Conservation (phyloP, 768 basidiomycete genomes). For the Pisolithus tinctorius region DNA sequence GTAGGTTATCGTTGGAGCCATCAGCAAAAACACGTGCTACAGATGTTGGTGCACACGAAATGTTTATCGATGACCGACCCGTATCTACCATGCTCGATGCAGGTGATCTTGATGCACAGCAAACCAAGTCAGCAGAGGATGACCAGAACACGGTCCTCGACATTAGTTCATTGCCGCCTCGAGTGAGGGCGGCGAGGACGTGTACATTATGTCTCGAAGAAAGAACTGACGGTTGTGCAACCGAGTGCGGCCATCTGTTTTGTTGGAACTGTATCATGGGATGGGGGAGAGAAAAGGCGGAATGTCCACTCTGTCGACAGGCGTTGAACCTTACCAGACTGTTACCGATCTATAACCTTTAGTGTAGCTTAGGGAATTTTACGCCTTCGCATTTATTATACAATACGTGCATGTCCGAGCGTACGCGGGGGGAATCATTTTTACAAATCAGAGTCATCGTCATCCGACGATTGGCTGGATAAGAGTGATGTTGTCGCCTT, state of each 20-base stretch:
- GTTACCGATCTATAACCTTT: conserved; percentile 82
- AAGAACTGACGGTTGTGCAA: conserved; percentile 72
- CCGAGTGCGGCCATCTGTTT: conserved; percentile 86
- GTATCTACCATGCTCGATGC: conserved; percentile 50
- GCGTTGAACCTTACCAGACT: conserved; percentile 60
- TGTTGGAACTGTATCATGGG: conserved; percentile 87
- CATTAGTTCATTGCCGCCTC: conserved; percentile 45
- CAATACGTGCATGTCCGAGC: conserved; percentile 6
- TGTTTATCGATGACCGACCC: conserved; percentile 53
- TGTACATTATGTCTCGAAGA: conserved; percentile 86
- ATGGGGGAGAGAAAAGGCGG: conserved; percentile 87
- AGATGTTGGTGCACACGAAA: conserved; percentile 27
- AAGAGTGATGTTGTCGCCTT: conserved; percentile 98
- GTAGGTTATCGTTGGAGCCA: conserved; percentile 20
- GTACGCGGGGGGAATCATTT: conserved; percentile 6
- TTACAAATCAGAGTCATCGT: conserved; percentile 1
- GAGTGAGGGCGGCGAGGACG: conserved; percentile 50
- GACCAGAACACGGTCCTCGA: conserved; percentile 65
- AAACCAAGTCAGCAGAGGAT: conserved; percentile 56
- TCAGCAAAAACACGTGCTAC: conserved; percentile 29
- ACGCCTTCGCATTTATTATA: conserved; percentile 14
- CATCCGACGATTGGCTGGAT: conserved; percentile 62
- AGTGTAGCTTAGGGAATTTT: conserved; percentile 14
- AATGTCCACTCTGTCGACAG: conserved; percentile 85
- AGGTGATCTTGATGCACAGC: conserved; percentile 45